A percentile compares a stretch with the other conserved stretches of the same genome.
Conservation (phyloP, 2,329 filamentous ascomycete genomes). For the Paracoccidioides lutzii region DNA sequence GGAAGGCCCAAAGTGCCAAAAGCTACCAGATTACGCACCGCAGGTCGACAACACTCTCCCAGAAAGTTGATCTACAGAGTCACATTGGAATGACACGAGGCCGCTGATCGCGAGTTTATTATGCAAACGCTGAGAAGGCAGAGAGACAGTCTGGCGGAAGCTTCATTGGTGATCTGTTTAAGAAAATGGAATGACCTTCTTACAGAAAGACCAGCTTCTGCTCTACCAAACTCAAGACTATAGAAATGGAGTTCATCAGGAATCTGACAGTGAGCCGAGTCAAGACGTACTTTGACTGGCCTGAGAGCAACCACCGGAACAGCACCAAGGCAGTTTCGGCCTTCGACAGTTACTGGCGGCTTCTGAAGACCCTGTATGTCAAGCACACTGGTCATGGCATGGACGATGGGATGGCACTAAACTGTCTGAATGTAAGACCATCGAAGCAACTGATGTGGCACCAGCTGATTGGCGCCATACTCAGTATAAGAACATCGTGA, state of each 20-base stretch:
- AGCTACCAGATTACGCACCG: neutral
- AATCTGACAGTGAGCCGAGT: neutral
- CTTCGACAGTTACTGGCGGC: slow-evolving; percentile 1
- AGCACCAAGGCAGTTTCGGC: neutral
- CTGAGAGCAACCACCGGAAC: neutral
- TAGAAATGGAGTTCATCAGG: neutral
- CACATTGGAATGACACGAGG: neutral
- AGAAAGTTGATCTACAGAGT: neutral
- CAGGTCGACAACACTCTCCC: neutral
- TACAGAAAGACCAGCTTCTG: neutral
- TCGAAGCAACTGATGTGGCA: neutral
- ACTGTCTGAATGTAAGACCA: slow-evolving; percentile 1
- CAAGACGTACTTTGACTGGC: slow-evolving; percentile 2
- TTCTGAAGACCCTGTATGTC: neutral
- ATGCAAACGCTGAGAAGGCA: neutral
- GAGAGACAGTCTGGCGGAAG: neutral
- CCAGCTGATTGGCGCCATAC: slow-evolving; percentile 2
- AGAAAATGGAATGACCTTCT: neutral
- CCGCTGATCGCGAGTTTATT: neutral
- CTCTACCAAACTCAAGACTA: neutral
- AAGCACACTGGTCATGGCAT: neutral
- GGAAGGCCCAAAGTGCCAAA: neutral
- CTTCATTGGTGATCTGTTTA: neutral
- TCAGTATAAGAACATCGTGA: slow-evolving; percentile 12
- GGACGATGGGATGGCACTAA: neutral